Conservation (phyloP, 768 basidiomycete species). For the Boletus vermiculosoides region DNA sequence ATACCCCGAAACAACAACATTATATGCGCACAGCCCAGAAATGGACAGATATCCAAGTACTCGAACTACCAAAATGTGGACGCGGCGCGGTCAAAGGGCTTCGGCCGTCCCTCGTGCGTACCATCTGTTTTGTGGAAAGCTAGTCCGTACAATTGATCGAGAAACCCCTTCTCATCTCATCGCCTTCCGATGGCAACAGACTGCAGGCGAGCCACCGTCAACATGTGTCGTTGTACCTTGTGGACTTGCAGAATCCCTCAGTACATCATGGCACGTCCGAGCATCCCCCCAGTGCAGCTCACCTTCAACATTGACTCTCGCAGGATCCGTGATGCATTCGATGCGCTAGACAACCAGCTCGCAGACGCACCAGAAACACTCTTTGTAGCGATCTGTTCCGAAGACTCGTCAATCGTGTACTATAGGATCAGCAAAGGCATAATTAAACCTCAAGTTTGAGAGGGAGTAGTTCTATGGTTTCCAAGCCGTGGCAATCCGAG, state of each 20-base stretch:
- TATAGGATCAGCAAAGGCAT: conserved; percentile 80
- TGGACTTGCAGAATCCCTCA: conserved; percentile 61
- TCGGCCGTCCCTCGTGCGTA: conserved; percentile 49
- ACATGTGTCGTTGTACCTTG: conserved; percentile 57
- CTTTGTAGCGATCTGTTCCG: conserved; percentile 68
- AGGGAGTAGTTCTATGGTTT: too few species aligned
- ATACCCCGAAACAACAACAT: background rate
- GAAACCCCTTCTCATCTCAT: background rate
- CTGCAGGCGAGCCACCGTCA: conserved; percentile 36
- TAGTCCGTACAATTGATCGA: background rate
- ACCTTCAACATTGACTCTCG: background rate
- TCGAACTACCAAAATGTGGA: conserved; percentile 55
- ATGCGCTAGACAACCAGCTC: conserved; percentile 35
- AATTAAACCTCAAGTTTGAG: conserved; percentile 64
- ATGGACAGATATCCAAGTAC: conserved; percentile 63
- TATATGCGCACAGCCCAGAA: conserved; percentile 55
- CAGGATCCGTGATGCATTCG: conserved; percentile 62
- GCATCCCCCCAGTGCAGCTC: too few species aligned
- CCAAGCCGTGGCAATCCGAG: background rate
- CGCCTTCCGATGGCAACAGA: conserved; percentile 29
- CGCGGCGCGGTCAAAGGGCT: conserved; percentile 61
- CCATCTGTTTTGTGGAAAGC: background rate
- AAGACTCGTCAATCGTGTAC: conserved; percentile 82
- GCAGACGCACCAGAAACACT: conserved; percentile 41
- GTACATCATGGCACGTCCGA: conserved; percentile 53